Conservation (phyloP, 306 rosid genomes). For the Quillaja saponaria region DNA sequence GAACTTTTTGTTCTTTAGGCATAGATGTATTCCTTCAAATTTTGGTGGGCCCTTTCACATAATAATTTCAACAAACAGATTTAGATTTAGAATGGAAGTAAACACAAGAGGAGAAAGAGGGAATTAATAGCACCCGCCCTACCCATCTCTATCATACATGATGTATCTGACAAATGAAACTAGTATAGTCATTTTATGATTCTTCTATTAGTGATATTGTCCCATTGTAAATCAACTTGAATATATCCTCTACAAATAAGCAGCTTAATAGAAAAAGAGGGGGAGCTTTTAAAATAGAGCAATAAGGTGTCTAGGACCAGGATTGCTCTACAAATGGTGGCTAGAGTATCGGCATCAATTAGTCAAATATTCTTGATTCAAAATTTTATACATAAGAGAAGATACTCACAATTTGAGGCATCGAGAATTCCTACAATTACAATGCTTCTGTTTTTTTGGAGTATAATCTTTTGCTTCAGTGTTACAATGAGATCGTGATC, state of each 20-base stretch:
- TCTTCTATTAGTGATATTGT: not conserved
- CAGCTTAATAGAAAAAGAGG: not conserved
- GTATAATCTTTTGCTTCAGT: conserved; percentile 61
- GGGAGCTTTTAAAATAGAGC: not conserved
- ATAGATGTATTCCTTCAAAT: no score
- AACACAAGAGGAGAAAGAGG: not conserved
- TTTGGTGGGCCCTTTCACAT: no score
- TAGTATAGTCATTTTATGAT: not conserved
- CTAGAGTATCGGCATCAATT: no score
- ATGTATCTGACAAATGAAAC: conserved; percentile 3
- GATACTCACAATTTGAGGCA: conserved; percentile 89
- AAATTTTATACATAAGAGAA: conserved; percentile 4
- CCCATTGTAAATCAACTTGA: not conserved
- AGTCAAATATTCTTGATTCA: conserved; percentile 14
- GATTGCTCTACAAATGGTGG: no score
- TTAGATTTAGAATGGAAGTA: no score
- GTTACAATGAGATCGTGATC: conserved; percentile 43
- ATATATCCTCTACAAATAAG: not conserved
- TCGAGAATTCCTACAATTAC: conserved; percentile 85
- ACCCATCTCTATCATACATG: not conserved
- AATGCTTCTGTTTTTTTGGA: conserved; percentile 87
- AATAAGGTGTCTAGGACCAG: no score
- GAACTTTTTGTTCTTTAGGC: no score
- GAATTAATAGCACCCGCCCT: not conserved
- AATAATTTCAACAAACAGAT: no score